Base-by-base conservation (phyloP, 176 grass and related monocot species). In the sorghum (Sorghum bicolor) region DNA sequence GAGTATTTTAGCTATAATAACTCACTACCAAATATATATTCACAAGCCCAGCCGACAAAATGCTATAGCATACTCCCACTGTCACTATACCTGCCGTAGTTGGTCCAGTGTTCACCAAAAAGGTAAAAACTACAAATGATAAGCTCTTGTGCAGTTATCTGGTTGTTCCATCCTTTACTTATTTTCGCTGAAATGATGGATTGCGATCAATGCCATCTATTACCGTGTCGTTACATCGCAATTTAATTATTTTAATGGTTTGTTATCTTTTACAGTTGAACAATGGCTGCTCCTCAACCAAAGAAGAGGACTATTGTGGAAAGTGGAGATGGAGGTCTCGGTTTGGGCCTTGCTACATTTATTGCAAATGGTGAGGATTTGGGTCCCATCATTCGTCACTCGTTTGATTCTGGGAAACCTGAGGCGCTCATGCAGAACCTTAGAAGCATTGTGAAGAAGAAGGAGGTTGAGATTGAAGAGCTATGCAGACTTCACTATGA, bases 401-500 rank as follows among this genome's bases (percentile, higher is more conserved):
- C 88, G 0, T 98, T 98, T 32, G 89, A 98, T 30, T 79, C 76
- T 11, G 91, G 96, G 17, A 98, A 95, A 74, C 96, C 96, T 5
- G 96, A 98, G 41, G 87, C 85, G 32, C 89, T 98, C 64, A 52
- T 90, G 88, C 91, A 93, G 15, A 87, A 84, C 75, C 89, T 98
- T 20, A 86, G 82, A 86, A 90, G 78, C 65, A 92, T 94, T 40
- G 93, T 90, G 2, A 95, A 95, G 76, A 98, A 95, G 63, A 98
- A 98, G 36, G 93, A 98, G 67, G 86, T 89, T 22, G 96, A 98
- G 91, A 98, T 98, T 5, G 96, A 98, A 52, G 93, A 95, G 80
- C 77, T 94, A 7, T 98, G 96, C 55, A 89, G 77, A 25, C 91
- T 95, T 78, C 93, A 98, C 20, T 95, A 98, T 0, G 96, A 94